Base-by-base conservation (phyloP, 768 basidiomycete genomes). In the Ephemerocybe angulata region DNA sequence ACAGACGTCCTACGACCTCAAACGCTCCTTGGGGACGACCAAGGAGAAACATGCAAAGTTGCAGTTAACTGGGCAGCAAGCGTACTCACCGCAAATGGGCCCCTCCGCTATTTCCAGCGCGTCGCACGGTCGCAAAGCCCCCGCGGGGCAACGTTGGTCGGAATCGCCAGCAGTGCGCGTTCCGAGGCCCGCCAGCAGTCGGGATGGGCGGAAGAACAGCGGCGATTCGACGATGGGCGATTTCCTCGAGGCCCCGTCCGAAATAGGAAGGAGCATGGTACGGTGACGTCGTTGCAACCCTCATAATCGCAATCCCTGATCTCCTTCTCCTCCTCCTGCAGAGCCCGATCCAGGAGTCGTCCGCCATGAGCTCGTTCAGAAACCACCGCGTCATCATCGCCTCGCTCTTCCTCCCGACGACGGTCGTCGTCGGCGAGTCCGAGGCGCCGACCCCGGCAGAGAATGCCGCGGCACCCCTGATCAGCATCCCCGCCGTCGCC, bases 381-480 rank as follows among this genome's bases (percentile, higher is more conserved):
- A 82, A 83, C 69, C 86, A 88, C 67, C 76, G 90, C 29, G 78
- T 88, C 52, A 75, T 92, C 67, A 85, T 93, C 67, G 90, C 89
- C 15, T 86, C 87, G n/a, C 83, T 92, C 55, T 91, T 93, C 66
- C 83, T 92, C 31, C 90, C 90, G 33, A 82, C 81, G 56, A 88
- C 89, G 33, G 82, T 83, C 40, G 81, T 85, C 42, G 71, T 84
- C 38, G 83, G 80, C 65, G 79, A 85, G 24, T 83, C 83, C 0
- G 67, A 71, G 13, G 79, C 80, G 0, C 63, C 81, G 0, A 83
- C 84, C 0, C 82, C 85, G 10, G 74, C 76, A 29, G 59, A 55
- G n/a, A 51, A 57, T 33, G 60, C 53, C 41, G 57, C 38, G 15
- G 38, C 21, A 41, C 21, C 62, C 10, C 51, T 61, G 5, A 49